Evolutionary conservation across 805 yeast species (phyloP), one percentile per base, ranked within the genome.

Genomic region (Cyberlindnera galapagoensis): DNA sequence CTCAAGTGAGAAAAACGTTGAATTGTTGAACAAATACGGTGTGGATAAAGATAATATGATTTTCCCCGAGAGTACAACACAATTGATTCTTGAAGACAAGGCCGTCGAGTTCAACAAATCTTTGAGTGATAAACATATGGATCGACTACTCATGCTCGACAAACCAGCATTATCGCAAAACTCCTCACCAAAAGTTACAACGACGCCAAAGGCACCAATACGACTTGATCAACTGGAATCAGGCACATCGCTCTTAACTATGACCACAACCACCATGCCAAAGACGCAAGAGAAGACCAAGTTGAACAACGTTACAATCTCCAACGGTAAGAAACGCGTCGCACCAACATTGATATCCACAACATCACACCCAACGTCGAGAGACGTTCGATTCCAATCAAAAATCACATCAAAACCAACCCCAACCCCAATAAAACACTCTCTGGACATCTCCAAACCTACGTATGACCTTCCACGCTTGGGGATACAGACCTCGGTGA

Each of bases 41-140:
- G 87, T 83, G 3, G 94, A 84, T 40, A 71, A 87, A 35, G 96
- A 88, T 43, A 72, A 83, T 7, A 65, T 81, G 62, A 79, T 80
- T 14, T 82, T 86, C 46, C 95, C 96, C 0, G 97, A 90, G 50
- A 80, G 92, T 55, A 71, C 80, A 1, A 80, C 75, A 33, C 97
- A 88, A 56, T 63, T 90, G 35, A 53, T 61, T 5, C 59, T 90
- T 15, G 96, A 87, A 44, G 85, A 79, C 23, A 65, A 65, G 39
- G 76, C 84, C 2, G 61, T 57, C 7, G 57, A 54, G 21, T 49
- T 52, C 25, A 59, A 58, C 26, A 51, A 54, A 21, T 42, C 47
- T 4, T 31, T 48, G 24, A 46, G 53, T 31, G 59, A 52, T 26
- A 48, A 48, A 26, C 62, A 61, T 33, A 54, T 71, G 62, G 70